Conservation (phyloP, 2,329 filamentous ascomycete species). For the Phyllosticta citriasiana region DNA sequence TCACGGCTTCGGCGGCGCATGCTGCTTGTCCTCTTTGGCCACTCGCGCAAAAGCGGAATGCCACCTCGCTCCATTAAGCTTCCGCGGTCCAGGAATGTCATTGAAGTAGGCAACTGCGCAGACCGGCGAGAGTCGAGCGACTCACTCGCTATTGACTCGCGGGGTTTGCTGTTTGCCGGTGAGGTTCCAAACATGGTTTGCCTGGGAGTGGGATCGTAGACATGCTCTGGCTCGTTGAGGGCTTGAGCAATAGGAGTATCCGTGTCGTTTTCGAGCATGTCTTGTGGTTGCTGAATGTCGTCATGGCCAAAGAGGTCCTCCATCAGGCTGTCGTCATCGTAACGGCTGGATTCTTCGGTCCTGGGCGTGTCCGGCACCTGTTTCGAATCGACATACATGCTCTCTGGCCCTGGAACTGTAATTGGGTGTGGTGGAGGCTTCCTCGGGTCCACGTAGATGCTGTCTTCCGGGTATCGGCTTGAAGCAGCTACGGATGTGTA, state of each 20-base stretch:
- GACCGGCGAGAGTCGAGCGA: background rate
- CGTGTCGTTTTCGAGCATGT: background rate
- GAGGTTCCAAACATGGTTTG: background rate
- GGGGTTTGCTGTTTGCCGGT: background rate
- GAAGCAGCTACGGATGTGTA: background rate
- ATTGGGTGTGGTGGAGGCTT: background rate
- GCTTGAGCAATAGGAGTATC: background rate
- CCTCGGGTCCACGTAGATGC: background rate
- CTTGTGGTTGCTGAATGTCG: background rate
- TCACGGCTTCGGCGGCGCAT: background rate
- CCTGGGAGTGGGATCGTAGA: background rate
- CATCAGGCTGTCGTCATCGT: background rate
- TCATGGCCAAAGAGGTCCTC: background rate
- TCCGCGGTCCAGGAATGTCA: background rate
- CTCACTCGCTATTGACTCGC: background rate
- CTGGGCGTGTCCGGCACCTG: background rate
- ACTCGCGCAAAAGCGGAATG: background rate
- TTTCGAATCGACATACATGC: background rate
- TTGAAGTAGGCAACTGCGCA: background rate
- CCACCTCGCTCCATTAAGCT: background rate
- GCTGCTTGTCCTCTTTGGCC: background rate
- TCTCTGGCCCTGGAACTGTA: background rate
- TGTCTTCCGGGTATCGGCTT: background rate
- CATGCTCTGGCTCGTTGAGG: background rate
- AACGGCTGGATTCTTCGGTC: background rate